Percentiles rank a stretch among this genome's conserved stretches.
Evolutionary conservation across 2,329 filamentous ascomycete genomes (phyloP).

Genomic region (Emergomyces orientalis): DNA sequence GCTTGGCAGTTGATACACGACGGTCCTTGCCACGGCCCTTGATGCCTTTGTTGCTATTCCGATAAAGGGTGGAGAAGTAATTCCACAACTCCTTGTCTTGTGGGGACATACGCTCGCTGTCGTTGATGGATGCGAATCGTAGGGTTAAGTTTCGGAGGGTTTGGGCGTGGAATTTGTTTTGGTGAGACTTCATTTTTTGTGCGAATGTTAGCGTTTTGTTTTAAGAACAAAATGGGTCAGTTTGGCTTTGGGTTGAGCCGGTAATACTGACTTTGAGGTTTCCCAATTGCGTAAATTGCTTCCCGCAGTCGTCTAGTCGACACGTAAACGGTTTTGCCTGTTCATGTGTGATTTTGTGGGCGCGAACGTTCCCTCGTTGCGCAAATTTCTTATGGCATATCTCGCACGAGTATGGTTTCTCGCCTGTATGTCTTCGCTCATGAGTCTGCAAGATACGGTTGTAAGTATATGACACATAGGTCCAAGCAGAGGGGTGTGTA

Average conservation of each 20-base stretch:
- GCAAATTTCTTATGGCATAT: constrained; percentile 75
- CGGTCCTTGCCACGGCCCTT: constrained; percentile 87
- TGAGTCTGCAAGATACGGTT: constrained; percentile 53
- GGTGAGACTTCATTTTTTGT: constrained; percentile 56
- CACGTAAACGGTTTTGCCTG: constrained; percentile 72
- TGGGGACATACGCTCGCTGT: constrained; percentile 53
- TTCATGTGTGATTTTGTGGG: constrained; percentile 73
- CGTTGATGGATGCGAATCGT: constrained; percentile 57
- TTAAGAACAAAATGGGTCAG: not conserved
- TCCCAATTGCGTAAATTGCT: constrained; percentile 80
- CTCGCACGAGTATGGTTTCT: constrained; percentile 72
- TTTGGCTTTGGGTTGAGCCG: not conserved
- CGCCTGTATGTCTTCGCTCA: constrained; percentile 75
- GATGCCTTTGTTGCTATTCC: constrained; percentile 97
- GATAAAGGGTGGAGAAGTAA: constrained; percentile 83
- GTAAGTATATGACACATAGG: not conserved
- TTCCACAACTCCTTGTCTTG: constrained; percentile 70
- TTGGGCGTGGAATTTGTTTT: constrained; percentile 84
- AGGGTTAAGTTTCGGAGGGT: constrained; percentile 60
- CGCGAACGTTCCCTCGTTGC: constrained; percentile 74
- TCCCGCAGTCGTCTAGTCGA: constrained; percentile 71
- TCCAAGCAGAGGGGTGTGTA: not conserved
- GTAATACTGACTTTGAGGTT: constrained; percentile 65
- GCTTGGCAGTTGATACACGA: constrained; percentile 25
- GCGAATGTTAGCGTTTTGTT: constrained; percentile 10